phyloP scores from a whole-genome alignment of 116 monocot genomes.

The Cymodocea nodosa region DNA sequence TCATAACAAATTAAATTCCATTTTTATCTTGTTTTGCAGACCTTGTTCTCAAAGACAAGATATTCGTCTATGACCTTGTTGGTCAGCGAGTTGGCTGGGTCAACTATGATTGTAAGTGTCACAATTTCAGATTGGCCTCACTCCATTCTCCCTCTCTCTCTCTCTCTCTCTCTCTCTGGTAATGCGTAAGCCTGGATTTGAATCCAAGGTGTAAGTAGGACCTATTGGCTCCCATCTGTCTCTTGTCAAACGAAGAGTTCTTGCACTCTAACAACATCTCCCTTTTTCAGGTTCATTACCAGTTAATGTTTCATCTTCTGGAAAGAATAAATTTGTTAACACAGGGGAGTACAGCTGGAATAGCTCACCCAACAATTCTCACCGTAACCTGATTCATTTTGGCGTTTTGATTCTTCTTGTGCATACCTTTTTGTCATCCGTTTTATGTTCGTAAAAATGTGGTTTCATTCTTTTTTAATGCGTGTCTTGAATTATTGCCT shows the following conservation, averaged over 20 bases:
- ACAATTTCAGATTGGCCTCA: background rate
- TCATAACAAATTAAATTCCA: too few species aligned
- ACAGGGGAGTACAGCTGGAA: constrained; percentile 15
- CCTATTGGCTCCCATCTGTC: background rate
- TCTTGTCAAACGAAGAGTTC: background rate
- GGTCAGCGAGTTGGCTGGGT: constrained; percentile 23
- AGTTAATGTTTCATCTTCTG: constrained; percentile 21
- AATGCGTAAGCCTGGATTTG: too few species aligned
- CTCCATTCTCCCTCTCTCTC: too few species aligned
- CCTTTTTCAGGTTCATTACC: constrained; percentile 17
- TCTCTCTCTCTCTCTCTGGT: too few species aligned
- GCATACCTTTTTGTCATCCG: constrained; percentile 4
- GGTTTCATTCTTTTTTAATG: background rate
- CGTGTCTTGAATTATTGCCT: background rate
- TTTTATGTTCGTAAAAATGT: background rate
- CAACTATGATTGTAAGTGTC: constrained; percentile 30
- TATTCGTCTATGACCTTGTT: constrained; percentile 23
- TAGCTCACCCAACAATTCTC: constrained; percentile 16
- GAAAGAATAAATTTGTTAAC: constrained; percentile 14
- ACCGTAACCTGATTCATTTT: background rate
- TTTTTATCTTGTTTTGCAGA: too few species aligned
- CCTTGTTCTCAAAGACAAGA: constrained; percentile 21
- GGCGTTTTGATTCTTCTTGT: background rate
- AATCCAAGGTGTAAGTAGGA: too few species aligned
- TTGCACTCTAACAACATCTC: background rate